These are phyloP conservation scores for Saccharomyces hybrid DNA, from an alignment of 1,139 yeast genomes.

Conservation along the genomic window DNA sequence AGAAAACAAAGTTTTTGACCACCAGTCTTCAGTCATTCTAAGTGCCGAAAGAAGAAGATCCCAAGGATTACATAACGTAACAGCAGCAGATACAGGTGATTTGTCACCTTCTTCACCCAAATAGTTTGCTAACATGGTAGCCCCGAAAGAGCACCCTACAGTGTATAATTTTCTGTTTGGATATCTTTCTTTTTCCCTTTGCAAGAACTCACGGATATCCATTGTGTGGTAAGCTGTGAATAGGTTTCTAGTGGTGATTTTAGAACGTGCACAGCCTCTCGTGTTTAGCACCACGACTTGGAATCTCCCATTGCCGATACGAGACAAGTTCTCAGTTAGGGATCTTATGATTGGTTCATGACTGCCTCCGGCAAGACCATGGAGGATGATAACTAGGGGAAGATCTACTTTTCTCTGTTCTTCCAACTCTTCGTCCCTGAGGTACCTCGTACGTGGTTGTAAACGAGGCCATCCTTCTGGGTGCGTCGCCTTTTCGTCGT, in stretches of 20 bases:
- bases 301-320: slow-evolving; percentile 31
- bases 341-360: slow-evolving; percentile 83
- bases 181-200: slow-evolving; percentile 44
- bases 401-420: slow-evolving; percentile 35
- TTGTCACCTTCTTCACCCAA: slow-evolving; percentile 62
- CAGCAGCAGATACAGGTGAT: slow-evolving; percentile 55
- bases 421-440: slow-evolving; percentile 45
- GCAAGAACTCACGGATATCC: slow-evolving; percentile 58
- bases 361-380: slow-evolving; percentile 90
- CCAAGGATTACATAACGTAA: slow-evolving; percentile 76
- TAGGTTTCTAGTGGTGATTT: slow-evolving; percentile 63
- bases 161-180: slow-evolving; percentile 72
- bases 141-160: slow-evolving; percentile 87
- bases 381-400: slow-evolving; percentile 66
- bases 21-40: slow-evolving; percentile 44
- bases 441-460: slow-evolving; percentile 72
- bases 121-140: slow-evolving; percentile 68
- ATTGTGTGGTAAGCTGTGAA: slow-evolving; percentile 71
- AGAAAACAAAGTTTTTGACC: slow-evolving; percentile 58
- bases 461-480: slow-evolving; percentile 66
- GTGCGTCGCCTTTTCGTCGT: slow-evolving; percentile 46
- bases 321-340: slow-evolving; percentile 33
- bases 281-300: slow-evolving; percentile 72
- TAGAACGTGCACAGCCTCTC: slow-evolving; percentile 83
- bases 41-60: slow-evolving; percentile 57